Evolutionary conservation across 148 eudicot species (phyloP), one percentile per base, ranked within the genome.

Genomic region (Drosera capensis): DNA sequence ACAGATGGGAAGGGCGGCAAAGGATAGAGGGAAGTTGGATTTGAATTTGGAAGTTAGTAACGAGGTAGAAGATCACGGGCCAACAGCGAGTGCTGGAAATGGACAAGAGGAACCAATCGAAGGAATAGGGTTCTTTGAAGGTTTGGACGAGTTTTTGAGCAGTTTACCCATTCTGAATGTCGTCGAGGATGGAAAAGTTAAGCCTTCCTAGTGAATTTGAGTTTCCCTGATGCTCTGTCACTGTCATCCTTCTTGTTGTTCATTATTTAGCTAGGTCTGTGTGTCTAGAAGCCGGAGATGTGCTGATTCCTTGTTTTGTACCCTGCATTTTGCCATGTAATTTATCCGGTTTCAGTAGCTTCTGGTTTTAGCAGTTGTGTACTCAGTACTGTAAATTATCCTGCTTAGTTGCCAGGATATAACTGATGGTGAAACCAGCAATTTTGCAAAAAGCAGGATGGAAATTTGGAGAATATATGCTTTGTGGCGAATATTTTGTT

Each of bases 161-260:
- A 68, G 65, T 37, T 51, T 68, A 63, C 83, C 76, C n/a, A 73
- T 72, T 20, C 70, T 77, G 15, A 66, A 63, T 45, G 79, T 64
- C 44, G 75, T 45, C 23, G 73, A 68, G 34, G 76, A 60, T 45
- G 79, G 61, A 37, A 72, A 77, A 58, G 66, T 58, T 31, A 72
- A 77, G 68, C 65, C 36, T 43, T 31, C 34, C 38, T 34, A 34
- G 38, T 34, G 38, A 4, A 34, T 11, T 9, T 34, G 38, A 34
- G n/a, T 34, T 40, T 63, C 37, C 36, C 57, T 13, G 15, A 45
- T 28, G 26, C n/a, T n/a, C n/a, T n/a, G n/a, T n/a, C n/a, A n/a
- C n/a, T n/a, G n/a, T n/a, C n/a, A n/a, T n/a, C 44, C 58, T 42
- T 26, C 16, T 26, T 18, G 38, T 51, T 55, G 45, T 56, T 5